Evolutionary conservation across 73 alveolate species (phyloP), one percentile per base, ranked within the genome.

Genomic region (Tetrahymena malaccensis): DNA sequence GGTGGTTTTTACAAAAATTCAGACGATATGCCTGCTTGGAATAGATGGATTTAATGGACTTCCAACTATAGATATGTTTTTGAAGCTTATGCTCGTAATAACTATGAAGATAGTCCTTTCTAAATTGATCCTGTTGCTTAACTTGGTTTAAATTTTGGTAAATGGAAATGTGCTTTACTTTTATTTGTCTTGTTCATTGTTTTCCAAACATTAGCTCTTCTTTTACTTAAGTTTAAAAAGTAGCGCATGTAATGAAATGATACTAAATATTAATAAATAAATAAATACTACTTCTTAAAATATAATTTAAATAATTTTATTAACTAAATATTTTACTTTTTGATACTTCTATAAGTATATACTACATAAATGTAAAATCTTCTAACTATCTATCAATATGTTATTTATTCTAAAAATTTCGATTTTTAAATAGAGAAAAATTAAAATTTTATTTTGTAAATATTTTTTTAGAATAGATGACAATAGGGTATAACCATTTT

Each of bases 1-100:
- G 98, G 98, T 17, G 99, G 99, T 10, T 94, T 95, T 94, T 97
- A 97, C 43, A 93, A 97, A 33, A 97, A 98, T 93, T 50, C 96
- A 4, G 97, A 94, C 35, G 94, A 94, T 17, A 93, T 96, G 27
- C 85, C 58, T 43, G 98, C 43, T 11, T 98, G 98, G 98, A 94
- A 97, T 55, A 85, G 96, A 8, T 98, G 99, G 99, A 83, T 96
- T 25, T 94, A 98, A 93, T 98, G 97, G 84, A 93, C 95, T 55
- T 95, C 98, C 12, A 98, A 98, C 33, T 94, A 97, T n/a, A 96
- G 97, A 93, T 98, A 97, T 93, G 96, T 96, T 9, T 93, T 96
- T 35, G 98, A 97, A 94, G 98, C 98, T 2, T 27, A 97, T 43
- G 94, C 96, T 22, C 56, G 94, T 34, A 98, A 98, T 94, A 98